These are phyloP conservation scores for Coniophora puteana DNA, from an alignment of 1,284 basidiomycete species.

Conservation along the genomic window DNA sequence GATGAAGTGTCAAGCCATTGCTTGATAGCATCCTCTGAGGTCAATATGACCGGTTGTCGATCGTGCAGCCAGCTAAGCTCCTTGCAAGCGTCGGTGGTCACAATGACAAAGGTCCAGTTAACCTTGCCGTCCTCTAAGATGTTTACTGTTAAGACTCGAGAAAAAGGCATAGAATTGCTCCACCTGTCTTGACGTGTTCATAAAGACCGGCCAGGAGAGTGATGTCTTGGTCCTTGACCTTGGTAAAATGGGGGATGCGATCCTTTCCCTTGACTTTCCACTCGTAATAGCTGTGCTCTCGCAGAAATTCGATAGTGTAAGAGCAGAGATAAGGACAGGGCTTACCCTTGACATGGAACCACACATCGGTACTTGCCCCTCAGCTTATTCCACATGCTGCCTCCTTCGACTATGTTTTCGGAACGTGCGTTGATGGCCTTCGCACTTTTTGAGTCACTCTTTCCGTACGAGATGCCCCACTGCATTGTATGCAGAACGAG, in stretches of 20 bases:
- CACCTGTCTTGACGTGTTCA: slow-evolving; percentile 70
- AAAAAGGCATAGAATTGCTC: neutral
- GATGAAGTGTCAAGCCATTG: slow-evolving; percentile 80
- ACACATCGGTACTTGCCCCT: slow-evolving; percentile 79
- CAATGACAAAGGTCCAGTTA: slow-evolving; percentile 84
- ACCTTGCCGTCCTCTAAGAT: slow-evolving; percentile 49
- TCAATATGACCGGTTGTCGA: slow-evolving; percentile 88
- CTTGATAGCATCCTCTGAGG: slow-evolving; percentile 53
- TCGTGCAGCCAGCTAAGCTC: slow-evolving; percentile 83
- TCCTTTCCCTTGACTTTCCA: slow-evolving; percentile 83
- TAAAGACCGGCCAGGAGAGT: slow-evolving; percentile 91
- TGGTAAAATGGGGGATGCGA: slow-evolving; percentile 79
- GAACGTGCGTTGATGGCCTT: slow-evolving; percentile 89
- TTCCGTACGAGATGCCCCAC: slow-evolving; percentile 90
- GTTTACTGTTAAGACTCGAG: slow-evolving; percentile 9
- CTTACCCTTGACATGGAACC: slow-evolving; percentile 74
- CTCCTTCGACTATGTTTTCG: slow-evolving; percentile 74
- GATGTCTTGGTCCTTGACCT: slow-evolving; percentile 60
- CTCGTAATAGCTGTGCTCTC: slow-evolving; percentile 73
- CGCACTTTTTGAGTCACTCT: slow-evolving; percentile 64
- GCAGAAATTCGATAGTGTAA: neutral
- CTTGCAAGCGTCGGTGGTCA: slow-evolving; percentile 76
- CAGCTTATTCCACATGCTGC: slow-evolving; percentile 79
- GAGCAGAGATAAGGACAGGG: neutral
- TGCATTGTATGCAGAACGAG: slow-evolving; percentile 73